phyloP scores from a whole-genome alignment of 2,329 filamentous ascomycete species.

The Diaporthe amygdali region DNA sequence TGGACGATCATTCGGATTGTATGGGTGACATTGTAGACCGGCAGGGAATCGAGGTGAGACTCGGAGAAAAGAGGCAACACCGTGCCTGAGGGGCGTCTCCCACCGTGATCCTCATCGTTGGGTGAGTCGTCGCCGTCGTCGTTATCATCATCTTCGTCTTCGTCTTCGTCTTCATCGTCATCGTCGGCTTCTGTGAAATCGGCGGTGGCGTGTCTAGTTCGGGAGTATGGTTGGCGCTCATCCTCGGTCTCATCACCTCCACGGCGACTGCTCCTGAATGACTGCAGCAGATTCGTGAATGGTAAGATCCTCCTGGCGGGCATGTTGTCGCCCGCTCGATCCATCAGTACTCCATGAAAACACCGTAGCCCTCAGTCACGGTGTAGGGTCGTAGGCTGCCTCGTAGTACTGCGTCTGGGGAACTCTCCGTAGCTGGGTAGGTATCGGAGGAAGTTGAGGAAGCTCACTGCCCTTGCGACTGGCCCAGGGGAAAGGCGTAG shows the following conservation, averaged over 20 bases:
- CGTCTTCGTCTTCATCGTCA: conserved; percentile 50
- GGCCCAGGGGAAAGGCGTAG: background rate
- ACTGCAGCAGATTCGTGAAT: conserved; percentile 36
- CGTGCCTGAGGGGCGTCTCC: conserved; percentile 36
- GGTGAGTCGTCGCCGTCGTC: conserved; percentile 38
- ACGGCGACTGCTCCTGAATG: conserved; percentile 35
- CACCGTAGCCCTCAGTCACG: background rate
- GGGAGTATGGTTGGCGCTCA: conserved; percentile 37
- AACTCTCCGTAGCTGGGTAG: background rate
- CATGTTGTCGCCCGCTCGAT: conserved; percentile 29
- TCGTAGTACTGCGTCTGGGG: background rate
- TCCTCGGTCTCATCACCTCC: conserved; percentile 27
- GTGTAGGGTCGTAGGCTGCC: background rate
- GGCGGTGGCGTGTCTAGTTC: conserved; percentile 61
- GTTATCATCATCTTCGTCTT: conserved; percentile 44
- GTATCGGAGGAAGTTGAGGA: background rate
- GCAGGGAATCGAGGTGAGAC: conserved; percentile 80
- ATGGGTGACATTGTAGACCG: conserved; percentile 90
- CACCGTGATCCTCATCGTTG: conserved; percentile 30
- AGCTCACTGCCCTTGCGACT: background rate
- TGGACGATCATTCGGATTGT: conserved; percentile 85
- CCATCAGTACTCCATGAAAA: conserved; percentile 28
- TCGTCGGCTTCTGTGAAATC: conserved; percentile 71
- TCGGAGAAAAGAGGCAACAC: conserved; percentile 81
- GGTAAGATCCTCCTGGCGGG: conserved; percentile 36